Base-by-base conservation (phyloP, 1,139 yeast species). In the Suhomyces anneliseae region DNA sequence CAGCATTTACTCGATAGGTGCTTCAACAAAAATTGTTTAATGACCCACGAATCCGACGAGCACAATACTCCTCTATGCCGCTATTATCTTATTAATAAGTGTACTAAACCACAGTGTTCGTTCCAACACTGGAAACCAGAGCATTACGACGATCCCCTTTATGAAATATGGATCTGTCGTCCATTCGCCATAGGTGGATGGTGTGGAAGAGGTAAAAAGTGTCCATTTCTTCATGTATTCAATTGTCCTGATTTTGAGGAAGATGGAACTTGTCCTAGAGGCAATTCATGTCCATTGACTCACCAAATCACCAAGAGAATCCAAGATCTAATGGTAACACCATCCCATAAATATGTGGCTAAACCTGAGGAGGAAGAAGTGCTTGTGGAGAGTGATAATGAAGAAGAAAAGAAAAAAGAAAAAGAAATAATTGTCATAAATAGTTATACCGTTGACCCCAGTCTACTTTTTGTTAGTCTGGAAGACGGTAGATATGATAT, bases 231-330 rank as follows among this genome's bases (percentile, higher is more conserved):
- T 37, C 96, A 87, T 62, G 66, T 70, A 9, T 76, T 72, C 55
- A 81, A 79, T 48, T 87, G 95, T 62, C 95, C 95, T 0, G 93
- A 87, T 58, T 81, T 75, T 54, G 85, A 81, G 53, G 83, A 81
- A 51, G 69, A 70, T 19, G 87, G 87, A 11, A 59, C 56, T 19
- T 87, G 95, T 63, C 71, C 79, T 0, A 64, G 79, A 48, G 78
- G 79, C 1, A 64, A 58, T 26, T 59, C 66, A 15, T 85, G 90
- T 57, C 62, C 67, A 26, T 64, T 85, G 39, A 61, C 60, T 38
- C 90, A 85, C 60, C 65, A 69, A 27, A 48, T 61, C 10, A 67
- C 74, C n/a, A 55, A 55, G 41, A 49, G 68, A 26, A 62, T 62
- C 1, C 76, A 69, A 47, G 55, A 56, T 26, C 46, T 59, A 46